phyloP scores from a whole-genome alignment of 441 rosid genomes.

The Populus hybrid region DNA sequence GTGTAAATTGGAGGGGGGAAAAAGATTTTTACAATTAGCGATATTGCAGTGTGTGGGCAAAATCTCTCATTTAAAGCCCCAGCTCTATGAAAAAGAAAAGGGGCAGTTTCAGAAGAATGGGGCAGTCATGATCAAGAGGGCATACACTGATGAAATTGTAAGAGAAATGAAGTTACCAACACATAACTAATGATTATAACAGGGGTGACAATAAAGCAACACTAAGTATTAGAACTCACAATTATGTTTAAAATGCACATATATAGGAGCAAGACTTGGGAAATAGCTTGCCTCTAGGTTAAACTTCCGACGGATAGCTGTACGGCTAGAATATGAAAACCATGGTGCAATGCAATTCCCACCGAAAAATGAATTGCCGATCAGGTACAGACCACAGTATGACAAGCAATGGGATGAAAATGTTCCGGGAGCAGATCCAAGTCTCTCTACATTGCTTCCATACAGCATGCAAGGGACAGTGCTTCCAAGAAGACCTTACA shows the following conservation, averaged over 20 bases:
- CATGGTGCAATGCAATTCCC: constrained; percentile 89
- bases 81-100: not conserved
- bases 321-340: constrained; percentile 76
- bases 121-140: not conserved
- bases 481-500: constrained; percentile 85
- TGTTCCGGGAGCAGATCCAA: constrained; percentile 73
- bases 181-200: not conserved
- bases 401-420: constrained; percentile 78
- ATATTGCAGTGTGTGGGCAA: not conserved
- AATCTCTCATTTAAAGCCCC: not conserved
- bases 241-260: constrained; percentile 9
- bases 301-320: constrained; percentile 74
- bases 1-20: not conserved
- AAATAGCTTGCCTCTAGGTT: constrained; percentile 76
- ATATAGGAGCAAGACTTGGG: not conserved
- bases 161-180: not conserved
- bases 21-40: not conserved
- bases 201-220: not conserved
- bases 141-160: not conserved
- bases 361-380: constrained; percentile 64
- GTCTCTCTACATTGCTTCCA: constrained; percentile 93
- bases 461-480: constrained; percentile 82
- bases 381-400: constrained; percentile 65
- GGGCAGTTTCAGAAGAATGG: not conserved
- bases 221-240: not conserved